Evolutionary conservation across 768 basidiomycete genomes (phyloP), one percentile per base, ranked within the genome.

Genomic region (Tephrocybe sp.): DNA sequence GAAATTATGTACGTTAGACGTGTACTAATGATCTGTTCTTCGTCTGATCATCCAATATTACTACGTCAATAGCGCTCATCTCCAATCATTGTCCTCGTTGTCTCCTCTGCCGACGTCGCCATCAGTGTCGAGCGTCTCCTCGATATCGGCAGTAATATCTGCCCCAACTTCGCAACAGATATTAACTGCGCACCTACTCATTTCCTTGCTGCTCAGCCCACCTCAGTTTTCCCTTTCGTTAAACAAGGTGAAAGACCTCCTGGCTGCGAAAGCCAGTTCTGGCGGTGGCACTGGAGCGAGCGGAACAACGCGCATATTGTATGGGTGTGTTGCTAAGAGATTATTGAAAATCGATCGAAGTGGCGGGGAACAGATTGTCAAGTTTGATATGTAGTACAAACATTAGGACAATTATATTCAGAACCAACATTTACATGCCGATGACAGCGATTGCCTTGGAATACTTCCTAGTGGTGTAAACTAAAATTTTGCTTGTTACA

Each of bases 291-390:
- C 62, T 19, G 56, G 68, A 3, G 74, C 73, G 14, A 71, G 74
- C 49, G 76, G 78, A 33, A 71, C 80, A 10, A 84, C 80, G 8
- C 72, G 85, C 36, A 79, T 87, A 13, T 64, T 91, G 11, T 92
- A 89, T 60, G 82, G 75, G 1, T 89, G 89, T 61, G 86, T 91
- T n/a, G 89, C 86, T 13, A 92, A 91, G 68, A 74, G 86, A 54
- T 67, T 92, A 45, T 63, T 92, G 53, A 86, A 80, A 66, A 89
- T 91, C 56, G 89, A 91, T 45, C 73, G 89, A 38, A 80, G 86
- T 16, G 78, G 82, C 4, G 77, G 87, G 31, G 87, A 88, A 62
- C 89, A 92, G 62, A 72, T 83, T 6, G 87, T 91, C 20, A 79
- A 78, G 54, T 92, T 90, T 63, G 84, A 89, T 63, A 59, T 79